Conservation (phyloP, 2,329 filamentous ascomycete species). For the Zasmidium angulare region DNA sequence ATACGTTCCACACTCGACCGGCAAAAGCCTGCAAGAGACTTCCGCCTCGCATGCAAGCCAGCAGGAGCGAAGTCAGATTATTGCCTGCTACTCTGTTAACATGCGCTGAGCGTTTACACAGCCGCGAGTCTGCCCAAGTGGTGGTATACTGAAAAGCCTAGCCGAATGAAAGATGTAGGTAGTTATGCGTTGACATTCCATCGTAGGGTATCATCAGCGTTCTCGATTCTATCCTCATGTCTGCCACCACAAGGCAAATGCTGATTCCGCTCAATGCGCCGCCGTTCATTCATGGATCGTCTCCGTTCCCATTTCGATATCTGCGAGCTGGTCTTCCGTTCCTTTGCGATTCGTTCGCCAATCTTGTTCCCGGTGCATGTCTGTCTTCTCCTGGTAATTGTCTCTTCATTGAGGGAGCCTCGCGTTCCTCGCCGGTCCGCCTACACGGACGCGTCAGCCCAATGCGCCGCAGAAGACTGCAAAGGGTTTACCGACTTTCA, state of each 20-base stretch:
- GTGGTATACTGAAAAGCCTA: background rate
- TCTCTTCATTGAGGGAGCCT: conserved; percentile 9
- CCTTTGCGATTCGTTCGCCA: background rate
- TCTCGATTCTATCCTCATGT: conserved; percentile 11
- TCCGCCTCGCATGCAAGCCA: too few species aligned
- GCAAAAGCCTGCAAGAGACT: too few species aligned
- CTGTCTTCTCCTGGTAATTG: background rate
- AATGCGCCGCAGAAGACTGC: background rate
- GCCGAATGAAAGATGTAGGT: conserved; percentile 7
- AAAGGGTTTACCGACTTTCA: conserved; percentile 52
- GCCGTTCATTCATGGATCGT: conserved; percentile 1
- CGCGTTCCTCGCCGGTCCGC: conserved; percentile 9
- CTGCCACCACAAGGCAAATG: conserved; percentile 1
- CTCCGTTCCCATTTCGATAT: background rate
- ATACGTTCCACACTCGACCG: too few species aligned
- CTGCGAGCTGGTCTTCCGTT: background rate
- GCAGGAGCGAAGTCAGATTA: too few species aligned
- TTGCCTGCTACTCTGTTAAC: too few species aligned
- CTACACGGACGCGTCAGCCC: conserved; percentile 6
- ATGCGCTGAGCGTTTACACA: too few species aligned
- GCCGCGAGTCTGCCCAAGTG: background rate
- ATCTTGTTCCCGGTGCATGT: background rate
- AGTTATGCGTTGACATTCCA: conserved; percentile 13
- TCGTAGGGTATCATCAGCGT: conserved; percentile 14
- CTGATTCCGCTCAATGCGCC: conserved; percentile 1